phyloP scores from a whole-genome alignment of 345 rosid species.

The Moricandia arvensis region DNA sequence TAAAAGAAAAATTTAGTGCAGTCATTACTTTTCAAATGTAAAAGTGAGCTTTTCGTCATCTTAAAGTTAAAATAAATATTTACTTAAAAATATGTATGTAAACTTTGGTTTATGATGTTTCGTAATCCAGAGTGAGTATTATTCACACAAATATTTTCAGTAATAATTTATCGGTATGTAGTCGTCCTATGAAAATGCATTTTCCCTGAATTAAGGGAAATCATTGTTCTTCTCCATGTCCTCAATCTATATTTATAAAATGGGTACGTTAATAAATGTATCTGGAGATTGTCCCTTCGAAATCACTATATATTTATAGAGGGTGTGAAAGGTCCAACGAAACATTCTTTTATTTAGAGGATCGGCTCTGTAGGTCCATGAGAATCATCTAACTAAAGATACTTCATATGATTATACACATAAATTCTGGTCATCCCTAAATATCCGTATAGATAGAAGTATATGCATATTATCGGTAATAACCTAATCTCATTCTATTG shows the following conservation, averaged over 20 bases:
- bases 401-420: no score
- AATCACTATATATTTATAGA: background rate
- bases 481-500: no score
- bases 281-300: background rate
- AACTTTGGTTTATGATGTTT: no score
- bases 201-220: background rate
- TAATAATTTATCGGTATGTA: background rate
- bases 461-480: background rate
- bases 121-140: no score
- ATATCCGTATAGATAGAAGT: no score
- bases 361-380: background rate
- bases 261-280: background rate
- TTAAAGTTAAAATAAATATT: no score
- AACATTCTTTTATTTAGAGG: background rate
- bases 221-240: background rate
- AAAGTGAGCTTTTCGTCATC: no score
- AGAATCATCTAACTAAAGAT: background rate
- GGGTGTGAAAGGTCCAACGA: background rate
- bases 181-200: background rate
- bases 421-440: background rate
- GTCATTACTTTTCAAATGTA: no score
- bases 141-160: no score
- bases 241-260: background rate
- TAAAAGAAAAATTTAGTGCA: no score
- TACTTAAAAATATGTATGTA: no score